Percentiles rank a stretch among this genome's conserved stretches.
These are phyloP conservation scores for Aspergillus hiratsukae DNA, from an alignment of 2,329 filamentous ascomycete genomes.

Conservation along the genomic window DNA sequence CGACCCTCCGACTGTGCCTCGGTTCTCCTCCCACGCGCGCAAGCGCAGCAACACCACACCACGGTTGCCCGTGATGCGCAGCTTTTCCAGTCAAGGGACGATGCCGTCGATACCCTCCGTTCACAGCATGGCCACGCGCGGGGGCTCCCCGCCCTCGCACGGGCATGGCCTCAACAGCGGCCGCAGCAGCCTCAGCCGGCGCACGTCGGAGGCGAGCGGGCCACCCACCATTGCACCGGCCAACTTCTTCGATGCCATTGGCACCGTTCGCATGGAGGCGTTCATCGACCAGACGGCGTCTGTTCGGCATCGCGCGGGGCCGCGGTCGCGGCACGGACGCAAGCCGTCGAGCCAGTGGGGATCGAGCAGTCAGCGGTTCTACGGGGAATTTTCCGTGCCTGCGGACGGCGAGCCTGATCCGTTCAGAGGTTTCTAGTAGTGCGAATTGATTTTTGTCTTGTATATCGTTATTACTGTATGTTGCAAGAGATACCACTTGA, in stretches of 20 bases:
- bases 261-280: conserved; percentile 93
- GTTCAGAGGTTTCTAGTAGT: conserved; percentile 41
- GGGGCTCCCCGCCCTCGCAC: conserved; percentile 42
- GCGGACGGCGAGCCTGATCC: conserved; percentile 41
- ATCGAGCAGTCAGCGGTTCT: conserved; percentile 17
- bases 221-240: conserved; percentile 43
- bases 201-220: conserved; percentile 48
- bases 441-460: background rate
- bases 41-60: conserved; percentile 88
- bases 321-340: conserved; percentile 19
- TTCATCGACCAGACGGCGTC: conserved; percentile 64
- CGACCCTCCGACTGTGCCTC: conserved; percentile 50
- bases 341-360: conserved; percentile 33
- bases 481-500: background rate
- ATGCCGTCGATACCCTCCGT: conserved; percentile 29
- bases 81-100: conserved; percentile 57
- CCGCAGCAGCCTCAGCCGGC: conserved; percentile 46
- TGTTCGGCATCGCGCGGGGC: conserved; percentile 20
- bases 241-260: conserved; percentile 80
- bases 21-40: conserved; percentile 62
- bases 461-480: background rate
- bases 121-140: conserved; percentile 51
- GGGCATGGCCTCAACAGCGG: conserved; percentile 29
- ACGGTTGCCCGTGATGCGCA: conserved; percentile 66
- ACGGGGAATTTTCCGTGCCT: conserved; percentile 32